A percentile compares a stretch with the other conserved stretches of the same genome.
Evolutionary conservation across 306 rosid species (phyloP).

Genomic region (Quercus gilva): DNA sequence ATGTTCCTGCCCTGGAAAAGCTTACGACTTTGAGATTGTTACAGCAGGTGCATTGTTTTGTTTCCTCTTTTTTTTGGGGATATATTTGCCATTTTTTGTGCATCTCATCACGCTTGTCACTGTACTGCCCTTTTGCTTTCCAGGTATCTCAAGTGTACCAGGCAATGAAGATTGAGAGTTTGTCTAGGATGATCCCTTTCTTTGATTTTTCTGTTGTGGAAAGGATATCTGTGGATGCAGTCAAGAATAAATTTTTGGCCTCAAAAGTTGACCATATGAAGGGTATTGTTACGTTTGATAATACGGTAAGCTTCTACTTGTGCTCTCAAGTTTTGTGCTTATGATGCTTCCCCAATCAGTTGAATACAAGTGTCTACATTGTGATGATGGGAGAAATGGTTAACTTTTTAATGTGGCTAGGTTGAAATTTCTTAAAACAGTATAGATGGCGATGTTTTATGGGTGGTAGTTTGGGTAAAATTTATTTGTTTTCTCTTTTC

Average conservation of each 20-base stretch:
- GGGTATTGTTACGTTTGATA: conserved; percentile 55
- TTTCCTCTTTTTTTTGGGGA: not conserved
- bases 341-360: not conserved
- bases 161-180: conserved; percentile 73
- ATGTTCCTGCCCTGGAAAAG: conserved; percentile 70
- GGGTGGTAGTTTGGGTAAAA: not conserved
- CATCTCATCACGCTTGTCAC: conserved; percentile 1
- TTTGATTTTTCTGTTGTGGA: conserved; percentile 73
- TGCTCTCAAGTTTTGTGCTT: not conserved
- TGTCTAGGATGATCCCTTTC: conserved; percentile 81
- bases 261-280: conserved; percentile 91
- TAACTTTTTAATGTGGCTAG: not conserved
- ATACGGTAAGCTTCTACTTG: conserved; percentile 31
- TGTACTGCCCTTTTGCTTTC: not conserved
- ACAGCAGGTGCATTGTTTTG: conserved; percentile 63
- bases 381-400: not conserved
- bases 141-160: conserved; percentile 91
- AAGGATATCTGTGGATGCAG: conserved; percentile 93
- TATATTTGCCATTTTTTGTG: not conserved
- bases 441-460: not conserved
- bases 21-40: conserved; percentile 92
- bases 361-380: too few species aligned
- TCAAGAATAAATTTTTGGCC: conserved; percentile 75
- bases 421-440: not conserved
- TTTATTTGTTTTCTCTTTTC: not conserved